Percentiles rank a stretch among this genome's conserved stretches.
These are phyloP conservation scores for Nevesoporus exiguus DNA, from an alignment of 768 basidiomycete genomes.

Conservation along the genomic window DNA sequence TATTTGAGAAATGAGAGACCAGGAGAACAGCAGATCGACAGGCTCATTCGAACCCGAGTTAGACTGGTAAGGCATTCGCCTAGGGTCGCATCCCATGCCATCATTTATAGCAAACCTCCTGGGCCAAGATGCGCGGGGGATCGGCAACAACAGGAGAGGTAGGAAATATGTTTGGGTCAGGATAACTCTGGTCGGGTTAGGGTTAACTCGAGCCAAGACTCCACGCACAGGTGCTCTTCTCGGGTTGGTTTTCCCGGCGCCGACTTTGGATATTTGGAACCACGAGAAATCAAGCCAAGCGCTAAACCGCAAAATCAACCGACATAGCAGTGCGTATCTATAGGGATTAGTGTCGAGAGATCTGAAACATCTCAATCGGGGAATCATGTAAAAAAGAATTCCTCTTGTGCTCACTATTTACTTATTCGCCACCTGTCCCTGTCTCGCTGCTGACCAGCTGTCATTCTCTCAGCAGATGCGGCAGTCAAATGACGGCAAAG, in stretches of 20 bases:
- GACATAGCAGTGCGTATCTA: neutral
- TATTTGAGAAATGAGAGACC: too few relatives aligned
- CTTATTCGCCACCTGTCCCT: neutral
- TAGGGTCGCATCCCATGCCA: too few relatives aligned
- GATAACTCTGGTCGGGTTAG: neutral
- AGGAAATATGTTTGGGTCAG: too few relatives aligned
- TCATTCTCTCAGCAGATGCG: constrained; percentile 2
- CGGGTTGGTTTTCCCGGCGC: neutral
- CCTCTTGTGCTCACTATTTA: neutral
- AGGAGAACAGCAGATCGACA: too few relatives aligned
- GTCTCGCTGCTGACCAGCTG: neutral
- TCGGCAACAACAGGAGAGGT: too few relatives aligned
- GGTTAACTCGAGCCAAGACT: neutral
- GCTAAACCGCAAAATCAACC: neutral
- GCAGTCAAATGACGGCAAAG: constrained; percentile 1
- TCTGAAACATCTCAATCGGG: constrained; percentile 6
- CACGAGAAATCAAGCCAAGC: neutral
- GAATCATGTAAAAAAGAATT: neutral
- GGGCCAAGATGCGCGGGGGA: too few relatives aligned
- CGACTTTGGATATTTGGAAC: neutral
- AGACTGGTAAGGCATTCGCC: too few relatives aligned
- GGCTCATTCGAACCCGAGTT: too few relatives aligned
- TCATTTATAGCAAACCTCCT: too few relatives aligned
- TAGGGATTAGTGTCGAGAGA: neutral
- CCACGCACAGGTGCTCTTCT: neutral